Base-by-base conservation (phyloP, 1,284 basidiomycete species). In the Ustilago crameri region DNA sequence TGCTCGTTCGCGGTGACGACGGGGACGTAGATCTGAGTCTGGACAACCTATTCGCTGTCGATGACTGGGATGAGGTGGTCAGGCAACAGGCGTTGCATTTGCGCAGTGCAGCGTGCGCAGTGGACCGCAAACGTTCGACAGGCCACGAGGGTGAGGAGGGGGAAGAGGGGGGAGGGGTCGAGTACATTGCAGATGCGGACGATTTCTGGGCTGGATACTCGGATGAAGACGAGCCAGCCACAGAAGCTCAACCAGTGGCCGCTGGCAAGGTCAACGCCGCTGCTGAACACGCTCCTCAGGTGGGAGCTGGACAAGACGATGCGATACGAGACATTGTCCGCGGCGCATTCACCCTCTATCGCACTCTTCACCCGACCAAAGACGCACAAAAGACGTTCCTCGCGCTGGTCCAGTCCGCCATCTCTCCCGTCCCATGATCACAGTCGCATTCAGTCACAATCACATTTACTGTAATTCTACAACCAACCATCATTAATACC, bases 131-230 rank as follows among this genome's bases (percentile, higher is more conserved):
- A 15, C 32, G 8, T 34, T 8, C 9, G 15, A 15, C 32, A 34
- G 8, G 9, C 3, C 20, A 22, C 9, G 17, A 43, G 34, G 40
- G 30, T 5, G 20, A 30, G 7, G 27, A 18, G 9, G n/a, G 34
- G 17, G 37, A 30, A 1, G n/a, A 45, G 14, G 44, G 41, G 14
- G 48, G 54, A 4, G 62, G 44, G 15, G 70, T 64, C 5, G 70
- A 73, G 23, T 73, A 68, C 30, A 73, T 73, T n/a, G 56, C 38
- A 14, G 50, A 73, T 27, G 56, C 70, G 4, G 51, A 73, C 27
- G 70, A 73, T 42, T 73, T 73, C 22, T 73, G 70, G 70, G 55
- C 50, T 10, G 70, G 70, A 2, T 68, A 51, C 27, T 60, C 52
- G 2, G 64, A 73, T n/a, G 64, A 72, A 1, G 67, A 57, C 5